Conservation (phyloP, 768 basidiomycete species). For the Gloeopeniophorella convolvens region DNA sequence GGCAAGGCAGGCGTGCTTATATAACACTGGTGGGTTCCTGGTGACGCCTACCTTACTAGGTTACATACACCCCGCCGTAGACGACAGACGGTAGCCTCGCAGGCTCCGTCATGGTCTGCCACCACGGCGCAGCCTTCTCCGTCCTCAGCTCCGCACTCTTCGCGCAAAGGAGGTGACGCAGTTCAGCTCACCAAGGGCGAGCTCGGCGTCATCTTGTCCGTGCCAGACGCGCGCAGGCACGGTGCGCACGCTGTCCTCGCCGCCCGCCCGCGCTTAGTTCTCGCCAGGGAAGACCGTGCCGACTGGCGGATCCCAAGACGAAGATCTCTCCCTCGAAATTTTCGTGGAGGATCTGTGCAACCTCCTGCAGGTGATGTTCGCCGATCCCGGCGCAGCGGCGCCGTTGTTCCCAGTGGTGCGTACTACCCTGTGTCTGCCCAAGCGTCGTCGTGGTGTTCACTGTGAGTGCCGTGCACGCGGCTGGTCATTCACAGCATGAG, state of each 20-base stretch:
- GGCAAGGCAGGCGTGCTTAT: no score
- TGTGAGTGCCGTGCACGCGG: no score
- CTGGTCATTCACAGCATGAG: constrained; percentile 97
- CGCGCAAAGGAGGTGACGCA: constrained; percentile 70
- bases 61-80: constrained; percentile 72
- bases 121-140: constrained; percentile 93
- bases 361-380: constrained; percentile 63
- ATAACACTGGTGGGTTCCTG: no score
- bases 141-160: constrained; percentile 87
- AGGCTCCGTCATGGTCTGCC: constrained; percentile 77
- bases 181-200: constrained; percentile 57
- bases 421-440: no score
- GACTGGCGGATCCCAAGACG: constrained; percentile 32
- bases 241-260: constrained; percentile 42
- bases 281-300: constrained; percentile 58
- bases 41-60: no score
- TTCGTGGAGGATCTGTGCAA: constrained; percentile 71
- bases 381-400: constrained; percentile 48
- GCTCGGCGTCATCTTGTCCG: constrained; percentile 71
- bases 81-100: constrained; percentile 33
- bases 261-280: constrained; percentile 9
- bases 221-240: constrained; percentile 85
- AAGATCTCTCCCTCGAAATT: constrained; percentile 65
- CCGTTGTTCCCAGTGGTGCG: constrained; percentile 76
- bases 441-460: no score